Base-by-base conservation (phyloP, 495 filamentous ascomycete species). In the Penicillium bialowiezense region DNA sequence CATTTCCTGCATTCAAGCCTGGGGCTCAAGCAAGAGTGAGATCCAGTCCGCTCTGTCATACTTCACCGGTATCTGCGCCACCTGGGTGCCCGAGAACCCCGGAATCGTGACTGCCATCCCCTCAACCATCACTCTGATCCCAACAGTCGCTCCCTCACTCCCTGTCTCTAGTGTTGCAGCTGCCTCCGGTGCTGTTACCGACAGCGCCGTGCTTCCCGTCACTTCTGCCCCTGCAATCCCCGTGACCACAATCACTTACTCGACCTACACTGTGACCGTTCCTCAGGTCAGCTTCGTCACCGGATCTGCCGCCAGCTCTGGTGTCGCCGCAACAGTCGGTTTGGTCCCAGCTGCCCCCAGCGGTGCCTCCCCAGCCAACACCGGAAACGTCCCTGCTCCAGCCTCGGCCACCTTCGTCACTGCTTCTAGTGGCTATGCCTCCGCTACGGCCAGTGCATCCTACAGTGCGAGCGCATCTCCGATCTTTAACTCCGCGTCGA, bases 61-160 rank as follows among this genome's bases (percentile, higher is more conserved):
- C 81, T 87, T 97, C 76, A 83, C 89, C 59, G 93, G 92, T 64
- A 87, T 97, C 70, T 97, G 92, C 74, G 89, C 88, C 29, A 68
- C 78, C 26, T 85, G 83, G 66, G 78, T 90, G 15, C 72, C 77
- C 34, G 48, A 75, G 52, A 96, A 96, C 81, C 93, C 93, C 2
- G 91, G 79, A 44, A 88, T 97, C 62, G 79, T 89, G 60, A 93
- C 89, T 48, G 82, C 71, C 33, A 77, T 86, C 45, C 85, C 85
- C 1, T 64, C 74, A 5, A 82, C 71, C 18, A 78, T 87, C 63
- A 82, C 80, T n/a, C 67, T 85, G 19, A 66, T 62, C 31, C 77
- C 80, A 3, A 72, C 70, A 13, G 51, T 64, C 9, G 50, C 49
- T 29, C 51, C 64, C 24, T 34, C 48, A 3, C 31, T 58, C 13